Evolutionary conservation across 1,284 basidiomycete species (phyloP).

Genomic region (Fomitopsis betulina): DNA sequence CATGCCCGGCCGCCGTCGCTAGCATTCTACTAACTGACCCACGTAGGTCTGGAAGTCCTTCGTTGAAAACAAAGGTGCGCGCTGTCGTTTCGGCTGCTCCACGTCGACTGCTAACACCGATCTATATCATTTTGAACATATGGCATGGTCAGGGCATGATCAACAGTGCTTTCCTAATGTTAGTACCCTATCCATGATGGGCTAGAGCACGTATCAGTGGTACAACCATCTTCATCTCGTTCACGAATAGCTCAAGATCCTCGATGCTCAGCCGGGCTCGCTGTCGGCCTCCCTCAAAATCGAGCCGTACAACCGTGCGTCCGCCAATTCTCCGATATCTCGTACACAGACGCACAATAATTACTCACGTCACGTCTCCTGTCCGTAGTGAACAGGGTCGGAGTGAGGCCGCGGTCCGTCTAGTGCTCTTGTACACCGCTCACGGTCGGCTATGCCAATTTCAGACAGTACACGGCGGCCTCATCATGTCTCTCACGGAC

Average conservation of each 20-base stretch:
- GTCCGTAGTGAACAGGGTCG: constrained; percentile 17
- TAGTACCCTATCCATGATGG: constrained; percentile 15
- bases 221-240: neutral
- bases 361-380: neutral
- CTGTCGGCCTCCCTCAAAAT: constrained; percentile 67
- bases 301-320: constrained; percentile 67
- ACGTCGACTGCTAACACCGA: neutral
- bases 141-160: constrained; percentile 57
- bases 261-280: constrained; percentile 57
- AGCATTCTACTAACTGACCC: neutral
- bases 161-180: constrained; percentile 76
- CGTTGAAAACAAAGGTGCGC: constrained; percentile 62
- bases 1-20: neutral
- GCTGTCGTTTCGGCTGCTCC: neutral
- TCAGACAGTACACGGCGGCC: constrained; percentile 77
- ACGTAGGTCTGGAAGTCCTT: constrained; percentile 78
- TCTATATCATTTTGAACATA: neutral
- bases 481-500: constrained; percentile 82
- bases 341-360: neutral
- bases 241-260: constrained; percentile 54
- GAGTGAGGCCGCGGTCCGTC: constrained; percentile 9
- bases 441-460: neutral
- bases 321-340: neutral
- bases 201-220: constrained; percentile 1
- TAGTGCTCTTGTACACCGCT: neutral